Base-by-base conservation (phyloP, 768 basidiomycete genomes). In the Thelephora aurantiotincta region DNA sequence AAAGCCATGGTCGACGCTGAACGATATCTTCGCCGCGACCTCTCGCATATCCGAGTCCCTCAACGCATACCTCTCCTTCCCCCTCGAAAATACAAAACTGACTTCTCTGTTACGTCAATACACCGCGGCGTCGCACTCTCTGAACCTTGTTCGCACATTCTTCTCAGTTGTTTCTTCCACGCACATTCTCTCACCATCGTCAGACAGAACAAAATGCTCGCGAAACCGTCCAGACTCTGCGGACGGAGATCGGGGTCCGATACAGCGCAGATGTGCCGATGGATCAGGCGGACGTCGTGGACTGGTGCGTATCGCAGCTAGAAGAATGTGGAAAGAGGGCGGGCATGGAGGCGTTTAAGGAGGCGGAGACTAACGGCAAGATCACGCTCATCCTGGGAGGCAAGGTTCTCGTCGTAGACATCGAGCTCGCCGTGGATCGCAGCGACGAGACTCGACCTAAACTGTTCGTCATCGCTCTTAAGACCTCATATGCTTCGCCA, bases 331-430 rank as follows among this genome's bases (percentile, higher is more conserved):
- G 76, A 5, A 70, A 68, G 14, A 64, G 71, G 22, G 77, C 70
- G 4, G 82, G 80, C 22, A 82, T 87, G 82, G 82, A 87, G 55
- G 68, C 77, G 3, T 88, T 83, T 66, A 74, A 71, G 50, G 84
- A 86, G 52, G 56, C 56, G 13, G 71, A 75, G 42, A 63, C 63
- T 16, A 67, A 68, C 34, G 73, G 71, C 13, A 65, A 65, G 20
- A 65, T 72, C 35, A 78, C 72, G 0, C 64, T 85, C 35, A 71
- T 80, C 16, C 71, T 87, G 34, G 86, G 78, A 3, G 86, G 86
- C 1, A 85, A 85, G 59, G 77, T 86, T n/a, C 65, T 89, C 9
- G 84, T 88, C 33, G 64, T 88, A 47, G 86, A 89, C 58, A 70
- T 87, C 50, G 80, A 84, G 54, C 73, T 89, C 52, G 57, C 65